A percentile compares a stretch with the other conserved stretches of the same genome.
phyloP scores from a whole-genome alignment of 148 eudicot species.

The Rhododendron ovatum region DNA sequence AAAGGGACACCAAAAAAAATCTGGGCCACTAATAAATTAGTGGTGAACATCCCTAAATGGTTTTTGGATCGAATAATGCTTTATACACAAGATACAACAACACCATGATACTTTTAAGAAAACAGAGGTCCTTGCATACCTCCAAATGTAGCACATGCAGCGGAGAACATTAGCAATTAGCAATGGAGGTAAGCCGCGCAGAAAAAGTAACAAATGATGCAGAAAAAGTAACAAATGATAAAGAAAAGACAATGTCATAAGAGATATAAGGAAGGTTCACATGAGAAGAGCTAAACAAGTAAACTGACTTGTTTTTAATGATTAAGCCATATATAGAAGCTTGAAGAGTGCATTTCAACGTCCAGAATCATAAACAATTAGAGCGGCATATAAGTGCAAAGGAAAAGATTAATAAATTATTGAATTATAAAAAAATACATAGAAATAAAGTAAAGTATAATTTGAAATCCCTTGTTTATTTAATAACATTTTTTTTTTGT shows the following conservation, averaged over 20 bases:
- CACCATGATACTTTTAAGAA: neutral
- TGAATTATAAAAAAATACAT: no score
- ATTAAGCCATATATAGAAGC: neutral
- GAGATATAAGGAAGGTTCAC: neutral
- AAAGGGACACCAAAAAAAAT: neutral
- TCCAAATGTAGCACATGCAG: conserved; percentile 78
- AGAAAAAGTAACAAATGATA: conserved; percentile 1
- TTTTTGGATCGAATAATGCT: neutral
- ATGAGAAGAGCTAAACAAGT: neutral
- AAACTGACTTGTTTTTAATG: neutral
- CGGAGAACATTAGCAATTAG: conserved; percentile 53
- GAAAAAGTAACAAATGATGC: neutral
- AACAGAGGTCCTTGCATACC: conserved; percentile 31
- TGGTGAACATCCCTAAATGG: neutral
- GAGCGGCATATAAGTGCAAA: neutral
- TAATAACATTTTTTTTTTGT: no score
- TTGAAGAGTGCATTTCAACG: neutral
- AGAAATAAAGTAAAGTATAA: no score
- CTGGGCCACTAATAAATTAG: neutral
- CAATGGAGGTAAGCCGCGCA: conserved; percentile 60
- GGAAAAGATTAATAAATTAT: no score
- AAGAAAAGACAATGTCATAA: neutral
- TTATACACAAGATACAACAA: neutral
- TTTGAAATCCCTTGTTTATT: no score
- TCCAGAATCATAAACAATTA: neutral